phyloP scores from a whole-genome alignment of 345 rosid genomes.

The Corchorus olitorius region DNA sequence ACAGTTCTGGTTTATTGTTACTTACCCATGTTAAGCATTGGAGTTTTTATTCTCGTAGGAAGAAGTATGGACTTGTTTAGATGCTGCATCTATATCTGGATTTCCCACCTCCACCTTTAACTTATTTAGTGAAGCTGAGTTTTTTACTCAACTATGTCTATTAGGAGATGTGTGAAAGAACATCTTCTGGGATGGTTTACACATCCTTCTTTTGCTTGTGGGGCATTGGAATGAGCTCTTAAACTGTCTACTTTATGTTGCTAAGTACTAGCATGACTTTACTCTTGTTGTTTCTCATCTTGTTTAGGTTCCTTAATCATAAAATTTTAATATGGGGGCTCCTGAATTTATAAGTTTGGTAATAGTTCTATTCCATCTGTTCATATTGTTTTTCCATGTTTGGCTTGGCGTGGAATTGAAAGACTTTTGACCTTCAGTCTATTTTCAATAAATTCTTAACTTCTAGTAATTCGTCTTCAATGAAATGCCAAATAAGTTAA shows the following conservation, averaged over 20 bases:
- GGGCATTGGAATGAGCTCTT: slow-evolving; percentile 8
- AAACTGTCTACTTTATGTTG: slow-evolving; percentile 2
- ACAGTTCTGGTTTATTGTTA: background rate
- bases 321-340: background rate
- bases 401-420: background rate
- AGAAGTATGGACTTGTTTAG: slow-evolving; percentile 1
- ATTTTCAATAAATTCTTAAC: background rate
- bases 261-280: background rate
- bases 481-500: background rate
- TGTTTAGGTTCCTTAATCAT: background rate
- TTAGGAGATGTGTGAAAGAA: background rate
- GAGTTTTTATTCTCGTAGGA: background rate
- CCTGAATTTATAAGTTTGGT: background rate
- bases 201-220: background rate
- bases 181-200: background rate
- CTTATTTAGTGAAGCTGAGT: background rate
- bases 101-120: background rate
- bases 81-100: background rate
- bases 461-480: background rate
- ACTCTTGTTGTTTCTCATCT: background rate
- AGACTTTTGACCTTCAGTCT: background rate
- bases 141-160: background rate
- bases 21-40: background rate
- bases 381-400: background rate
- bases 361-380: background rate